phyloP scores from a whole-genome alignment of 352 stramenopile species.

The Phytophthora sansomeana region DNA sequence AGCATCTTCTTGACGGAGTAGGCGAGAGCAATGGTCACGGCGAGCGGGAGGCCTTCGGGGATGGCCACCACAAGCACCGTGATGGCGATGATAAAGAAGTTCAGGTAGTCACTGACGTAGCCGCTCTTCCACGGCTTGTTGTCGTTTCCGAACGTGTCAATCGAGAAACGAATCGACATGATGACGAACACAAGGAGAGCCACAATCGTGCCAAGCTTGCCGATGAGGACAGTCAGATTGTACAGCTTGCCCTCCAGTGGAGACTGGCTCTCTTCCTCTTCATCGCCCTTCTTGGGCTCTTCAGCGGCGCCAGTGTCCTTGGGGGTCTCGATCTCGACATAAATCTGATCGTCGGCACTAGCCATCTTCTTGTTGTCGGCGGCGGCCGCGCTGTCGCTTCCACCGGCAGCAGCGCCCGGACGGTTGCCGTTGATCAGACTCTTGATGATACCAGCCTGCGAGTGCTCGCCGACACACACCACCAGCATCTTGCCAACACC shows the following conservation, averaged over 20 bases:
- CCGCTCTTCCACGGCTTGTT: constrained; percentile 37
- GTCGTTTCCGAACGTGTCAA: constrained; percentile 45
- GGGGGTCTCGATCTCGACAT: constrained; percentile 63
- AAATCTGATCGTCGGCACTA: constrained; percentile 37
- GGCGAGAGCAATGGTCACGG: constrained; percentile 96
- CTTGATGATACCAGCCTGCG: constrained; percentile 92
- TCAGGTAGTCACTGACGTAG: constrained; percentile 52
- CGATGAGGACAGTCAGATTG: constrained; percentile 68
- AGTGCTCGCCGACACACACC: constrained; percentile 91
- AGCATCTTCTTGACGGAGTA: constrained; percentile 93
- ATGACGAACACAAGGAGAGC: constrained; percentile 64
- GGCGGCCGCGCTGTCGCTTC: constrained; percentile 27
- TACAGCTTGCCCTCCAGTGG: constrained; percentile 75
- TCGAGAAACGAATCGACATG: constrained; percentile 61
- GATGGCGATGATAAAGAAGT: constrained; percentile 79
- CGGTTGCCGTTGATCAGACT: constrained; percentile 82
- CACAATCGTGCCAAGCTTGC: constrained; percentile 61
- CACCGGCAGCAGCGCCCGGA: constrained; percentile 54
- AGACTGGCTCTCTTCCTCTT: constrained; percentile 51
- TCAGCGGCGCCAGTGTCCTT: constrained; percentile 35
- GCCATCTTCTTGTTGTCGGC: constrained; percentile 32
- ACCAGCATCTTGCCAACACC: constrained; percentile 93
- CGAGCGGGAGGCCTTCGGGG: constrained; percentile 96
- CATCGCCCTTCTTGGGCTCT: constrained; percentile 27
- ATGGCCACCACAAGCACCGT: constrained; percentile 95